Percentiles rank a stretch among this genome's conserved stretches.
These are phyloP conservation scores for Tuber magnatum DNA, from an alignment of 495 filamentous ascomycete species.

Conservation along the genomic window DNA sequence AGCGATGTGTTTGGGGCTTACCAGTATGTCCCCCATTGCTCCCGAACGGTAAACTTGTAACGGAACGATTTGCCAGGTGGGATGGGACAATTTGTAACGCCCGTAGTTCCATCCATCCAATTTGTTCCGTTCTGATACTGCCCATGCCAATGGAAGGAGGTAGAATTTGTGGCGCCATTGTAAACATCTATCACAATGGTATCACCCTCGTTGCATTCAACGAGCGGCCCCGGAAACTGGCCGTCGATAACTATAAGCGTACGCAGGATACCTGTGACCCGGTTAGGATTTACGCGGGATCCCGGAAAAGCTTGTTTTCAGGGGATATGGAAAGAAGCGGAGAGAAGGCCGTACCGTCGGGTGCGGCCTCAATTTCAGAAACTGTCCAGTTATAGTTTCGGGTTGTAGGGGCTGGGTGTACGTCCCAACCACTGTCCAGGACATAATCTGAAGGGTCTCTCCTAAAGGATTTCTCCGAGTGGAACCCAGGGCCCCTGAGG, in stretches of 20 bases:
- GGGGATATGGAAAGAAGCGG: background rate
- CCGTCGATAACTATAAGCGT: slow-evolving; percentile 53
- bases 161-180: slow-evolving; percentile 38
- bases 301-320: background rate
- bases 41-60: slow-evolving; percentile 46
- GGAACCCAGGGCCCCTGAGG: background rate
- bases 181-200: slow-evolving; percentile 39
- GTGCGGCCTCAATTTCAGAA: slow-evolving; percentile 42
- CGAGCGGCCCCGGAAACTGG: slow-evolving; percentile 52
- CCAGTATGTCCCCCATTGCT: slow-evolving; percentile 35
- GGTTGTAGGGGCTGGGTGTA: slow-evolving; percentile 42
- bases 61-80: slow-evolving; percentile 49
- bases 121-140: slow-evolving; percentile 57
- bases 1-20: background rate
- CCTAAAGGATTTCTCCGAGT: slow-evolving; percentile 16
- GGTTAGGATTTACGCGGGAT: background rate
- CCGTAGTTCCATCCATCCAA: slow-evolving; percentile 57
- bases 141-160: slow-evolving; percentile 61
- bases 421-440: slow-evolving; percentile 44
- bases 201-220: slow-evolving; percentile 44
- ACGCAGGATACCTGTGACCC: slow-evolving; percentile 45
- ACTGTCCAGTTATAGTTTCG: slow-evolving; percentile 47
- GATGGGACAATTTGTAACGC: slow-evolving; percentile 62
- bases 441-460: slow-evolving; percentile 44
- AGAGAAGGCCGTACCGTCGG: slow-evolving; percentile 11